Percentiles rank a stretch among this genome's conserved stretches.
Evolutionary conservation across 177 flowering plant species (phyloP).

Genomic region (Vitis hybrid): DNA sequence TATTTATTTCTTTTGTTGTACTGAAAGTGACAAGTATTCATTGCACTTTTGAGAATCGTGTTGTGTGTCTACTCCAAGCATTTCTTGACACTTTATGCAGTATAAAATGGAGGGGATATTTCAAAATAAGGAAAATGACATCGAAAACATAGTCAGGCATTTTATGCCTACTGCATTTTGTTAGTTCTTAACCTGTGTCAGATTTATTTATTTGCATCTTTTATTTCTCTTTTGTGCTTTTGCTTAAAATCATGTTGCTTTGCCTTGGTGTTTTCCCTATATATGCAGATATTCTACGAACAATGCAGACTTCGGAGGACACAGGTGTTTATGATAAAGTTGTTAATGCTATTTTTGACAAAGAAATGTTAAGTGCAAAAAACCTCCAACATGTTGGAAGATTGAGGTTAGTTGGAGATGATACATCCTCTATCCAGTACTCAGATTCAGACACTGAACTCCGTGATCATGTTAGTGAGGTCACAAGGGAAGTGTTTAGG

Average conservation of each 20-base stretch:
- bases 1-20: too few species aligned
- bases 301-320: conserved; percentile 83
- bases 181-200: background rate
- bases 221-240: background rate
- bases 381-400: conserved; percentile 38
- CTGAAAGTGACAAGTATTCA: too few species aligned
- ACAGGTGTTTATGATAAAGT: conserved; percentile 76
- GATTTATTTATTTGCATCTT: background rate
- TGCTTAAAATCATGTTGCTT: background rate
- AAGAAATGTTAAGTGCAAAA: conserved; percentile 49
- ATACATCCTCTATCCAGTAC: conserved; percentile 43
- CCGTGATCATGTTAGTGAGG: conserved; percentile 62
- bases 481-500: conserved; percentile 62
- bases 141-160: background rate
- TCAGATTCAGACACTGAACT: conserved; percentile 57
- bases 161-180: background rate
- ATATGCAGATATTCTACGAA: conserved; percentile 64
- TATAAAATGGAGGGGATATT: too few species aligned
- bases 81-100: too few species aligned
- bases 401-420: conserved; percentile 32
- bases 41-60: too few species aligned
- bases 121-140: too few species aligned
- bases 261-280: conserved; percentile 4
- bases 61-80: too few species aligned
- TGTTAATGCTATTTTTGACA: conserved; percentile 74